Percentiles rank a stretch among this genome's conserved stretches.
These are phyloP conservation scores for Backusella luteola DNA, from an alignment of 192 early-diverging fungal genomes.

Conservation along the genomic window DNA sequence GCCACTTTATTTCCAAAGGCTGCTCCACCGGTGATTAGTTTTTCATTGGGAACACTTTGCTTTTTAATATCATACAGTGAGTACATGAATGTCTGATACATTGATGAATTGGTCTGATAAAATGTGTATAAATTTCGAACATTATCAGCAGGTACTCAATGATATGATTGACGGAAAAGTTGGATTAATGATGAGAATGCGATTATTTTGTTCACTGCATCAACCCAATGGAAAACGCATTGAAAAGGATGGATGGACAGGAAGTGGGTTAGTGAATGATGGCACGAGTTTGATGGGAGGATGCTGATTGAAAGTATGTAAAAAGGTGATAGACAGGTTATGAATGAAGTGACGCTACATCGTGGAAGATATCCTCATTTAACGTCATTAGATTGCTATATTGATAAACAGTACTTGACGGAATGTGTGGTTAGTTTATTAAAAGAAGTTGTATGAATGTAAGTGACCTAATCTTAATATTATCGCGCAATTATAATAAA, in stretches of 20 bases:
- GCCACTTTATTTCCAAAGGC: conserved; percentile 73
- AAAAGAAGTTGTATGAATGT: background rate
- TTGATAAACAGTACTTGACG: conserved; percentile 82
- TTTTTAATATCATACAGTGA: conserved; percentile 87
- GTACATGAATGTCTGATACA: background rate
- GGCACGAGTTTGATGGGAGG: too few species aligned
- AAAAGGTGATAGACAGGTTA: conserved; percentile 55
- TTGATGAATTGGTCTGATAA: background rate
- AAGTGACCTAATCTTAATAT: background rate
- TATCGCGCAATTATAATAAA: background rate
- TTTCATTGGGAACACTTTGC: conserved; percentile 89
- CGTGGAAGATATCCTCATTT: conserved; percentile 83
- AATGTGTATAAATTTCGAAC: conserved; percentile 51
- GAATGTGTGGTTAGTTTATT: conserved; percentile 64
- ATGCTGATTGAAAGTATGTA: background rate
- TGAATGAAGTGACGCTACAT: conserved; percentile 90
- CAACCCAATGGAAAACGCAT: conserved; percentile 50
- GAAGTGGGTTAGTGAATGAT: conserved; percentile 37
- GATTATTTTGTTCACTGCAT: conserved; percentile 71
- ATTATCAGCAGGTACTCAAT: conserved; percentile 58
- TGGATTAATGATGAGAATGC: conserved; percentile 76
- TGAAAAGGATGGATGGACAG: conserved; percentile 44
- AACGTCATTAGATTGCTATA: conserved; percentile 75
- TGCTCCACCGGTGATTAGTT: conserved; percentile 88
- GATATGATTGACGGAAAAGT: conserved; percentile 64